Evolutionary conservation across 169 alveolate species (phyloP), one percentile per base, ranked within the genome.

Genomic region (Nephromyces sp.): DNA sequence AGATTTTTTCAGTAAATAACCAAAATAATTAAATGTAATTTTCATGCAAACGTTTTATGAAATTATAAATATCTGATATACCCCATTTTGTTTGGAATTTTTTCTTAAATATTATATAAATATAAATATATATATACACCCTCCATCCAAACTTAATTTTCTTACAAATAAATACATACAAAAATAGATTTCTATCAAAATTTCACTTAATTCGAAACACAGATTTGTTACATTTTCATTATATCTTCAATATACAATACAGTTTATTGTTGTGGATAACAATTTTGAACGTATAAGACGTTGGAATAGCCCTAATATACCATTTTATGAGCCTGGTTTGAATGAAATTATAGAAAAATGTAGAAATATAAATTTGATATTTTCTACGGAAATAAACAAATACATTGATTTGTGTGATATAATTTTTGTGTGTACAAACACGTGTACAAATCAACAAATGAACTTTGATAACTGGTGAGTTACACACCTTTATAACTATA

Each of bases 351-450:
- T 84, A 52, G 66, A 70, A 52, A 62, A 73, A 66, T 25, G 71
- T 65, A 67, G 83, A 32, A 79, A 85, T 24, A 80, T 70, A 52
- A 93, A 93, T 74, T 74, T 91, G 25, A 66, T 75, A 52, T 91
- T 91, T 70, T 78, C 95, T n/a, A 72, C 83, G 29, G 92, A 91
- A 70, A 78, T 91, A 51, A 77, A 78, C 27, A 68, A 71, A n/a
- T 87, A 84, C 29, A 70, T 92, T 21, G 72, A 66, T 28, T 87
- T 85, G 3, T 75, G 89, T 51, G 96, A 91, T 66, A 87, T 91
- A 30, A 85, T 90, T 8, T 92, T 93, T 71, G 82, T 92, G 22
- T 86, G 95, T 28, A 96, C 92, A 30, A 89, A 89, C 77, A 93
- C 97, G 21, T 97, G 96, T 6, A 86, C 93, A 32, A 89, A 87